Percentiles rank a stretch among this genome's conserved stretches.
phyloP scores from a whole-genome alignment of 192 early-diverging fungal species.

The Allomyces macrogynus region DNA sequence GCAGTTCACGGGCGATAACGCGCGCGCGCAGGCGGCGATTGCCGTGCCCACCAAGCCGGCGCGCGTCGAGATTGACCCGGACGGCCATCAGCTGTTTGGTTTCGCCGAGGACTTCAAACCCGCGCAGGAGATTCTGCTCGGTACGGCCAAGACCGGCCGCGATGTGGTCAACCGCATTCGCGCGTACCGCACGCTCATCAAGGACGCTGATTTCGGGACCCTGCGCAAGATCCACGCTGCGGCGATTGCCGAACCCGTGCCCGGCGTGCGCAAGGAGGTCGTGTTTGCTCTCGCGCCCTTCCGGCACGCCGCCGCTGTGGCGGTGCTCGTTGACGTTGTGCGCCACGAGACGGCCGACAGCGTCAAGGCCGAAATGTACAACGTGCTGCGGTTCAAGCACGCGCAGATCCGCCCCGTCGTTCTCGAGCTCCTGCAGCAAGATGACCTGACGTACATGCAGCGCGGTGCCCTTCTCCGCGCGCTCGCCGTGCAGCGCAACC shows the following conservation, averaged over 20 bases:
- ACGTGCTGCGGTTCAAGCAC: not conserved
- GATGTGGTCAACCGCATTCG: not conserved
- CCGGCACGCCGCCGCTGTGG: not conserved
- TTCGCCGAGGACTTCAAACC: conserved; percentile 13
- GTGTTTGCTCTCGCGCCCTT: not conserved
- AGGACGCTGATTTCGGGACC: not conserved
- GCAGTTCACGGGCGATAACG: conserved; percentile 11
- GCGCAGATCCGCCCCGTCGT: not conserved
- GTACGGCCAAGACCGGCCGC: conserved; percentile 14
- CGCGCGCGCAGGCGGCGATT: conserved; percentile 10
- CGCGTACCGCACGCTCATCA: not conserved
- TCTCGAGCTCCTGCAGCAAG: too few relatives aligned
- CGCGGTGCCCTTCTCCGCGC: not conserved
- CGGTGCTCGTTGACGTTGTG: not conserved
- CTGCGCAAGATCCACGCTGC: not conserved
- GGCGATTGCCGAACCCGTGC: not conserved
- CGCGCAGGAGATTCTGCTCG: conserved; percentile 16
- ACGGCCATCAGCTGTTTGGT: conserved; percentile 16
- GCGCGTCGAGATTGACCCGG: conserved; percentile 22
- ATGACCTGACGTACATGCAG: not conserved
- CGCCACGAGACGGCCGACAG: not conserved
- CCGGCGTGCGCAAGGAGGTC: not conserved
- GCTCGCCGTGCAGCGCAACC: not conserved
- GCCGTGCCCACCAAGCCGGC: conserved; percentile 10
- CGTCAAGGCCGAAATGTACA: not conserved